Evolutionary conservation across 2,329 filamentous ascomycete genomes (phyloP), one percentile per base, ranked within the genome.

Genomic region (Aschersonia sp.): DNA sequence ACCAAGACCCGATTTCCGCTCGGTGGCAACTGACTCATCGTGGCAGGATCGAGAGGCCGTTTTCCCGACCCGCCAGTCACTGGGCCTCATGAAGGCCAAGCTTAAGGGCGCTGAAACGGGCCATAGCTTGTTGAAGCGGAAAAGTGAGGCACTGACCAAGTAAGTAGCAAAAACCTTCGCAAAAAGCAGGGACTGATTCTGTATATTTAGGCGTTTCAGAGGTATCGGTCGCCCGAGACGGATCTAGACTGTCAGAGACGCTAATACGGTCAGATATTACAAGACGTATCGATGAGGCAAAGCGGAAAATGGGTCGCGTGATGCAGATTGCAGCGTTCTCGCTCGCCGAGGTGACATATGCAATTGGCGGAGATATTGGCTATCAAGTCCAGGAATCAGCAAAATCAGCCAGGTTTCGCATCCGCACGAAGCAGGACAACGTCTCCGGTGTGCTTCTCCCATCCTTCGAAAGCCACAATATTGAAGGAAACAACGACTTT

Each of bases 241-340:
- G 35, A 12, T 37, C 8, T 8, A 37, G 12, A 8, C 12, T 37
- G 35, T 37, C 12, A 9, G 35, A 47, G 40, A 46, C 45, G 42
- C 51, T 45, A 47, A 40, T 29, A 41, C 10, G 37, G 22, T 55
- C 63, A 87, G 92, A 98, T 60, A 98, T 98, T 60, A 95, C 92
- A 45, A 81, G 82, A 64, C 84, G 92, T 61, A 98, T 98, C 67
- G 90, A 98, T 70, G 92, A 98, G 66, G 92, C 92, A 41, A 98
- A 98, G 69, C 85, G 89, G 58, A 98, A 98, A 73, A 98, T 98
- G 90, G 92, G 92, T 49, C 80, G 90, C 35, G 92, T 98, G 39
- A 98, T 98, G 92, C 90, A 97, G 66, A 94, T 98, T 60, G 92
- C 92, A 41, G 89, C 92, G 43, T 97, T 98, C 69, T 97, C 90